Base-by-base conservation (phyloP, 257 asterid genomes). In the Gentiana straminea region DNA sequence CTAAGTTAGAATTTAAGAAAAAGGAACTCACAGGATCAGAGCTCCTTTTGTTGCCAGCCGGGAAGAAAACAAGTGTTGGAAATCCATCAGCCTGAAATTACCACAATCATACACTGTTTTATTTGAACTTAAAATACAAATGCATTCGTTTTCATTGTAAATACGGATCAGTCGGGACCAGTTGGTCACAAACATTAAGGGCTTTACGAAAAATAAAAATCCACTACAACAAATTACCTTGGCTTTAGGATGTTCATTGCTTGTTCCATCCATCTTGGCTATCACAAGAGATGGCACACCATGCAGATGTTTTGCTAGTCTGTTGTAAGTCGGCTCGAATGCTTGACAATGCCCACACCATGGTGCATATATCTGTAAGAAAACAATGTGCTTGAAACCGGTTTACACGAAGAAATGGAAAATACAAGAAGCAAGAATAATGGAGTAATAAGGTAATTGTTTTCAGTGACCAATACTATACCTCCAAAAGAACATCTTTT, bases 301-400 rank as follows among this genome's bases (percentile, higher is more conserved):
- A 8, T 65, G 80, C 70, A 92, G 73, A 79, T 92, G 97, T 68
- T 81, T 75, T 62, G 94, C 95, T 4, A 92, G 99, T 69, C 85
- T 88, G 77, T 83, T 80, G 72, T 88, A 92, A 24, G 79, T 82
- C 62, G 99, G 94, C 77, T 92, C 97, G 9, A 92, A 89, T 70
- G 94, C 50, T 80, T 81, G 94, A 79, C 97, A 92, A 69, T 81
- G 94, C 64, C 94, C 94, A 55, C 99, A 92, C 99, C 99, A 92
- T 35, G 99, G 99, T 51, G 97, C 97, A 52, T 85, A 92, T 55
- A 92, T 61, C 97, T 92, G 68, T 57, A 69, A 15, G 24, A 24
- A 24, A 13, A 51, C 7, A 7, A 35, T n/a, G 33, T 7, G 1
- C 24, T 46, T 11, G 51, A 36, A 13, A 10, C 35, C 35, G 44